Evolutionary conservation across 1,284 basidiomycete species (phyloP).

Genomic region (Rugosomyces carneus): DNA sequence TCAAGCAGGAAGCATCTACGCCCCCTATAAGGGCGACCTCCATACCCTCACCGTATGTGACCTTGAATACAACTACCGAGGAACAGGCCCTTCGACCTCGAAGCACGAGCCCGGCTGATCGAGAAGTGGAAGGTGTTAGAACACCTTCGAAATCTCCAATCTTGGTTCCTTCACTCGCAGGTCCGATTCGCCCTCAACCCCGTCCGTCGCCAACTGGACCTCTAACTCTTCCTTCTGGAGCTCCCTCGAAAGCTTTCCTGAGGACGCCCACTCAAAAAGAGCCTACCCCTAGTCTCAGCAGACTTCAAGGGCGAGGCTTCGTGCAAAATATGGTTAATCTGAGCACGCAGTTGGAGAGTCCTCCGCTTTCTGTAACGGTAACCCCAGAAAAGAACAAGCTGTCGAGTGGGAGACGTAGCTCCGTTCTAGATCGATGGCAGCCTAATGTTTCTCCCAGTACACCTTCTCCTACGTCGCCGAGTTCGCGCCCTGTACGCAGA

Average conservation of each 20-base stretch:
- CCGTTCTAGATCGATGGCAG: conserved; percentile 69
- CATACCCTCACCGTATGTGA: not conserved
- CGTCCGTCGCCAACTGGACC: conserved; percentile 39
- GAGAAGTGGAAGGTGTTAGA: conserved; percentile 4
- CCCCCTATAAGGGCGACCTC: not conserved
- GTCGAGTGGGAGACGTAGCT: conserved; percentile 30
- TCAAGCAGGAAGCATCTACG: not conserved
- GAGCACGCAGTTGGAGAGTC: conserved; percentile 43
- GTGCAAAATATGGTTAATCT: conserved; percentile 74
- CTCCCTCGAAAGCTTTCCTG: conserved; percentile 54
- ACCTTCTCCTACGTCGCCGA: conserved; percentile 32
- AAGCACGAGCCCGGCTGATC: conserved; percentile 8
- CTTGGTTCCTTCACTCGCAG: conserved; percentile 28
- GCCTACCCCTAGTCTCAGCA: conserved; percentile 71
- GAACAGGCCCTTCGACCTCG: conserved; percentile 1
- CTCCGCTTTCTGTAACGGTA: conserved; percentile 26
- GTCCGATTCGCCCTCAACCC: conserved; percentile 43
- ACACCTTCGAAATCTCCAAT: conserved; percentile 15
- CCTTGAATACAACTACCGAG: not conserved
- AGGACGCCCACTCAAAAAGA: conserved; percentile 56
- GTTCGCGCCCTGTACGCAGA: conserved; percentile 36
- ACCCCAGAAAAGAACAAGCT: conserved; percentile 30
- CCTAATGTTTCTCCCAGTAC: conserved; percentile 25
- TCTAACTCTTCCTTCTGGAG: conserved; percentile 37
- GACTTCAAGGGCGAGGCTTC: conserved; percentile 77